phyloP scores from a whole-genome alignment of 1,284 basidiomycete genomes.

The Apiotrichum gracile region DNA sequence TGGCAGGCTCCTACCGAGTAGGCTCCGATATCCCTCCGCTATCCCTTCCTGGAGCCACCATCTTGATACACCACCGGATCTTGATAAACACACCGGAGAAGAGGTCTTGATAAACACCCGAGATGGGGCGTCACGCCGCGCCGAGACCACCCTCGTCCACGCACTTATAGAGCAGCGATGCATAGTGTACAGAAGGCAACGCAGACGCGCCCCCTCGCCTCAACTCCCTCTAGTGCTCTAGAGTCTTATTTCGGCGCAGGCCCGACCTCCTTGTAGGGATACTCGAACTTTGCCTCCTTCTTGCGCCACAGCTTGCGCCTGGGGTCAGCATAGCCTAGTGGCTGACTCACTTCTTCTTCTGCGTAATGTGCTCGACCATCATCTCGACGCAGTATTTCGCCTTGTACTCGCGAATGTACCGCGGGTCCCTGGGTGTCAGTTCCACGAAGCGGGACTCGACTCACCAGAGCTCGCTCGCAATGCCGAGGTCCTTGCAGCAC shows the following conservation, averaged over 20 bases:
- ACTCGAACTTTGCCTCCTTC: conserved; percentile 78
- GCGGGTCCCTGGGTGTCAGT: conserved; percentile 67
- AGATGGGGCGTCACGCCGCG: too few species aligned
- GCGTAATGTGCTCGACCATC: conserved; percentile 71
- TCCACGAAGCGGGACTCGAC: conserved; percentile 18
- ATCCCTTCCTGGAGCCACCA: too few species aligned
- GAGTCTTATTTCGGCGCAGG: neutral
- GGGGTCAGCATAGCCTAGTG: conserved; percentile 2
- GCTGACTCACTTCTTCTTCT: conserved; percentile 75
- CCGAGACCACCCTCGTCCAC: too few species aligned
- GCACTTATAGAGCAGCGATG: too few species aligned
- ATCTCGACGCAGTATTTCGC: conserved; percentile 75
- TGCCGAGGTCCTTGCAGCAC: conserved; percentile 93
- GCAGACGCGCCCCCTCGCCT: too few species aligned
- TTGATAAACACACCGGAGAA: too few species aligned
- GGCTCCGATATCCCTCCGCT: too few species aligned
- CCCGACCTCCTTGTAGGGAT: conserved; percentile 69
- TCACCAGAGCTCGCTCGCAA: conserved; percentile 93
- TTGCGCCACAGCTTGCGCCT: conserved; percentile 88
- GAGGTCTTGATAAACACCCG: too few species aligned
- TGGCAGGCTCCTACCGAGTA: conserved; percentile 37
- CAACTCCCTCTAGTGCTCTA: too few species aligned
- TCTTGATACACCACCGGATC: too few species aligned
- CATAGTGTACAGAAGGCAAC: too few species aligned
- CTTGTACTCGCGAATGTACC: conserved; percentile 92